Conservation (phyloP, 345 rosid genomes). For the Eucalyptus sp. region DNA sequence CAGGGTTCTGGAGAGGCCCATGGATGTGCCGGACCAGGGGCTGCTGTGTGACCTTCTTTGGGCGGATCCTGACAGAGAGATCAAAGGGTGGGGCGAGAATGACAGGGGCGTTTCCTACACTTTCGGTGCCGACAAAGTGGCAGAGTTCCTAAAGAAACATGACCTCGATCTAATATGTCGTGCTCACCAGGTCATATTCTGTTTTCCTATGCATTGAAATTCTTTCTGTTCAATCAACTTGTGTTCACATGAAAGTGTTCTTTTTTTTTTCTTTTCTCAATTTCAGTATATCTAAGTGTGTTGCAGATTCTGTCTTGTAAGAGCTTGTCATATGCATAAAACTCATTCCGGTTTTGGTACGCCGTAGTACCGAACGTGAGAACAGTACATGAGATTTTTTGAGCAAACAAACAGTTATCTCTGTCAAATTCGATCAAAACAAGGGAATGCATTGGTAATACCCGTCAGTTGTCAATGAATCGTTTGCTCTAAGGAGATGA, state of each 20-base stretch:
- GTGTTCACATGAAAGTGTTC: neutral
- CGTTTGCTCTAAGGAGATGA: neutral
- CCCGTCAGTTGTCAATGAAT: neutral
- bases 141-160: slow-evolving; percentile 33
- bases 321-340: neutral
- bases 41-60: slow-evolving; percentile 39
- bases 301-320: neutral
- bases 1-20: slow-evolving; percentile 23
- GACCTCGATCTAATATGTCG: slow-evolving; percentile 38
- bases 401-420: neutral
- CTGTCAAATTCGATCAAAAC: neutral
- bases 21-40: slow-evolving; percentile 34
- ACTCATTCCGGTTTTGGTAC: neutral
- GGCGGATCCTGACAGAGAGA: slow-evolving; percentile 35
- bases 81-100: slow-evolving; percentile 37
- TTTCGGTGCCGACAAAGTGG: slow-evolving; percentile 35
- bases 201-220: neutral
- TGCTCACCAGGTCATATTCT: slow-evolving; percentile 29
- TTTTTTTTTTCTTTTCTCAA: neutral
- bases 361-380: neutral
- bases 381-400: neutral
- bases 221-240: neutral
- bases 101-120: slow-evolving; percentile 42
- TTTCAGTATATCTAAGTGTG: neutral
- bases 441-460: neutral